Conservation (phyloP, 768 basidiomycete genomes). For the Hydnomerulius pinastri region DNA sequence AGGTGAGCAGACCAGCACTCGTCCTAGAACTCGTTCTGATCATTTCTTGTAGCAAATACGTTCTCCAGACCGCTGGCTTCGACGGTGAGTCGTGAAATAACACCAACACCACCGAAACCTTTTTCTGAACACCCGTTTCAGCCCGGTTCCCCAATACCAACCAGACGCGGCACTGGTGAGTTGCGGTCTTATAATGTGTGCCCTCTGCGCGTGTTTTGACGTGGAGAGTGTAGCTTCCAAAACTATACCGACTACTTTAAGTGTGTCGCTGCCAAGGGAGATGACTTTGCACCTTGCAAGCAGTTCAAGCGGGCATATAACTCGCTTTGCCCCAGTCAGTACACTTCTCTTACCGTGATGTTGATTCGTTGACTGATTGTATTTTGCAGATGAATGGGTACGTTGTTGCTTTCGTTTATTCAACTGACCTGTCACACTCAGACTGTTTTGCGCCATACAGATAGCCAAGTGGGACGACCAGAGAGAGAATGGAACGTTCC, state of each 20-base stretch:
- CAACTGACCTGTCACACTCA: constrained; percentile 3
- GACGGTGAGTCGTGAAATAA: constrained; percentile 57
- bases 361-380: constrained; percentile 11
- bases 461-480: constrained; percentile 92
- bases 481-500: constrained; percentile 90
- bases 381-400: constrained; percentile 88
- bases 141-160: constrained; percentile 90
- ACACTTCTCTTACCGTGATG: neutral
- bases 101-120: neutral
- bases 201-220: constrained; percentile 1
- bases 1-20: constrained; percentile 42
- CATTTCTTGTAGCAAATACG: constrained; percentile 62
- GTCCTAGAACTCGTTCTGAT: constrained; percentile 14
- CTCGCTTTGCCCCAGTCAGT: constrained; percentile 96
- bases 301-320: constrained; percentile 97
- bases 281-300: constrained; percentile 98
- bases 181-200: constrained; percentile 4
- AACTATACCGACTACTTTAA: constrained; percentile 99
- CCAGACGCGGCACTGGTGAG: constrained; percentile 96
- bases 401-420: constrained; percentile 14
- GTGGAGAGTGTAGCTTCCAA: constrained; percentile 64
- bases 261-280: constrained; percentile 94
- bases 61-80: constrained; percentile 94
- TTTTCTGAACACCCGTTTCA: constrained; percentile 30
- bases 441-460: constrained; percentile 40